phyloP scores from a whole-genome alignment of 2,329 filamentous ascomycete genomes.

The Chrysoporthe deuterocubensis region DNA sequence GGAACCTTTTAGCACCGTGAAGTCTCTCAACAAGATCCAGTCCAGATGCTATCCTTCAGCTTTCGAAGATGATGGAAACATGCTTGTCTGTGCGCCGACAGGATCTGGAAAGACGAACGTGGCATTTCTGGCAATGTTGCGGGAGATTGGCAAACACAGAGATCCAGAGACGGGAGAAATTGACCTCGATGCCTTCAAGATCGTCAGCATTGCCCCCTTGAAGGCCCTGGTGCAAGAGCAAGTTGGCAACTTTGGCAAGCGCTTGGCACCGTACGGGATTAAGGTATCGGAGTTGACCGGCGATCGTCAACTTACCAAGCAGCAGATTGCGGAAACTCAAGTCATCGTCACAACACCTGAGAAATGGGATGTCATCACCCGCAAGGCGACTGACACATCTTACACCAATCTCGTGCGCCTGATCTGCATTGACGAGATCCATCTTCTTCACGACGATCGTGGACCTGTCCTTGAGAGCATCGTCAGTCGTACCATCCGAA shows the following conservation, averaged over 20 bases:
- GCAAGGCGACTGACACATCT: conserved; percentile 94
- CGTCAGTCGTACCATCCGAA: conserved; percentile 89
- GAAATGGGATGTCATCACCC: conserved; percentile 98
- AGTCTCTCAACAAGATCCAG: conserved; percentile 92
- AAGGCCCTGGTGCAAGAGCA: conserved; percentile 98
- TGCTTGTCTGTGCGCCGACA: conserved; percentile 96
- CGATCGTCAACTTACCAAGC: conserved; percentile 96
- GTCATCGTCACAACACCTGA: conserved; percentile 98
- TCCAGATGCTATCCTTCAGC: conserved; percentile 90
- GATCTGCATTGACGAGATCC: conserved; percentile 97
- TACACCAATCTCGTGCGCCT: conserved; percentile 97
- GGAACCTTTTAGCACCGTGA: conserved; percentile 80
- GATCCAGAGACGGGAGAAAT: conserved; percentile 90
- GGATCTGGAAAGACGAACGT: conserved; percentile 99
- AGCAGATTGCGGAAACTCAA: conserved; percentile 97
- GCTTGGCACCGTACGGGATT: conserved; percentile 88
- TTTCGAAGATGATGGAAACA: conserved; percentile 93
- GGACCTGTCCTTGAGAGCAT: conserved; percentile 97
- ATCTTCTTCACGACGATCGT: conserved; percentile 95
- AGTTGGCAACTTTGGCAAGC: conserved; percentile 94
- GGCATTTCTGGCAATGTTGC: conserved; percentile 93
- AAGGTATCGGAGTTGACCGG: conserved; percentile 94
- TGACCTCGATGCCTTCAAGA: conserved; percentile 95
- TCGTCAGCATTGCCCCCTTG: conserved; percentile 94
- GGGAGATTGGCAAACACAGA: conserved; percentile 94